Percentiles rank a stretch among this genome's conserved stretches.
These are phyloP conservation scores for Sporobolomyces phaffii DNA, from an alignment of 768 basidiomycete species.

Conservation along the genomic window DNA sequence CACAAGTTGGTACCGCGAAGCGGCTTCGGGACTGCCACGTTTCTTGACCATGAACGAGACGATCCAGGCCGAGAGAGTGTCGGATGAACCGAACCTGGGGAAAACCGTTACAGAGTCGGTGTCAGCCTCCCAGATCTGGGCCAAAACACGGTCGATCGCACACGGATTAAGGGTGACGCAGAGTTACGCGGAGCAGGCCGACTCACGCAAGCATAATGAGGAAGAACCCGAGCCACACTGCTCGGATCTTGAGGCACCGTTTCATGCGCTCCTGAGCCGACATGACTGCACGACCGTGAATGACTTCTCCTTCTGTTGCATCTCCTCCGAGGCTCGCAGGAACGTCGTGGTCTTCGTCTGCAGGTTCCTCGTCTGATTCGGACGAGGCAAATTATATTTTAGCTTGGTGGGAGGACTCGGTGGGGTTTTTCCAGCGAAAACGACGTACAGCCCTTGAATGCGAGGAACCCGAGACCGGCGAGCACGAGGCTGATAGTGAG, in stretches of 20 bases:
- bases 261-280: constrained; percentile 24
- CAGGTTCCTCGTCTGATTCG: constrained; percentile 20
- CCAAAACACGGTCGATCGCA: too few species aligned
- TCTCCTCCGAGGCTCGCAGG: background rate
- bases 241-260: constrained; percentile 12
- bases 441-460: constrained; percentile 28
- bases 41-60: constrained; percentile 28
- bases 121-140: too few species aligned
- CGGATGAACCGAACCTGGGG: constrained; percentile 16
- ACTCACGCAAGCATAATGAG: constrained; percentile 29
- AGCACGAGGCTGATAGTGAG: constrained; percentile 23
- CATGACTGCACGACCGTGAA: constrained; percentile 19
- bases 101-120: background rate
- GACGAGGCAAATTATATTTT: background rate
- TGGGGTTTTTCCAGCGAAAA: background rate
- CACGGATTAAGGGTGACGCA: too few species aligned
- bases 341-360: constrained; percentile 32
- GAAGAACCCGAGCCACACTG: constrained; percentile 26
- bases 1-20: constrained; percentile 21
- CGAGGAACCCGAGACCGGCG: constrained; percentile 20
- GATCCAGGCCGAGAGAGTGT: constrained; percentile 29
- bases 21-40: constrained; percentile 1
- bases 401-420: background rate
- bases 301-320: constrained; percentile 13
- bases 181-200: too few species aligned